phyloP scores from a whole-genome alignment of 2,329 filamentous ascomycete genomes.

The Phialocephala sp. region DNA sequence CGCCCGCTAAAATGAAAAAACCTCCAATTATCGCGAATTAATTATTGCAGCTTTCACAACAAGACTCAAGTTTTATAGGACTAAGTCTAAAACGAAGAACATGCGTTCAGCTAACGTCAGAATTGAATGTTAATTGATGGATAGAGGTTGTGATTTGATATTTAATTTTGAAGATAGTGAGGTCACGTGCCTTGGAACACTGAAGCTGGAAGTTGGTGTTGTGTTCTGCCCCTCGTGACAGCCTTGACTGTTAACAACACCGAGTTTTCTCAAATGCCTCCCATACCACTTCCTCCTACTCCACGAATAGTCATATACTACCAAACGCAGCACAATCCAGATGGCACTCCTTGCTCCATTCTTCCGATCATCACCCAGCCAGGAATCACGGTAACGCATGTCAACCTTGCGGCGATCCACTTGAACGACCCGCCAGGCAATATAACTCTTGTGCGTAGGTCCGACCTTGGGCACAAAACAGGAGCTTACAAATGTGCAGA shows the following conservation, averaged over 20 bases:
- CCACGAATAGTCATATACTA: slow-evolving; percentile 62
- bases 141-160: not conserved
- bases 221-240: not conserved
- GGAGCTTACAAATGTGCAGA: slow-evolving; percentile 57
- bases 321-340: slow-evolving; percentile 65
- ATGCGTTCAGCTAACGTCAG: no score
- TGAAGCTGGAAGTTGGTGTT: not conserved
- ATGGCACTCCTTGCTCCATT: slow-evolving; percentile 62
- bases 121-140: no score
- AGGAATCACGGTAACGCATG: slow-evolving; percentile 72
- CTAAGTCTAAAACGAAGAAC: no score
- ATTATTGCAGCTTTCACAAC: not conserved
- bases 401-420: slow-evolving; percentile 87
- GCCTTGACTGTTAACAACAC: not conserved
- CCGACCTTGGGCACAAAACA: slow-evolving; percentile 76
- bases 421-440: slow-evolving; percentile 69
- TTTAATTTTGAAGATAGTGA: not conserved
- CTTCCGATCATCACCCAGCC: slow-evolving; percentile 55
- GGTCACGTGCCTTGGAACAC: not conserved
- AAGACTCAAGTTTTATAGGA: no score
- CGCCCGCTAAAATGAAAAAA: no score
- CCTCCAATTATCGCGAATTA: not conserved
- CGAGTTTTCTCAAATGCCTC: slow-evolving; percentile 38
- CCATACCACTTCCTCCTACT: slow-evolving; percentile 34
- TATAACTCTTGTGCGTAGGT: slow-evolving; percentile 52